phyloP scores from a whole-genome alignment of 2,329 filamentous ascomycete genomes.

The Aspergillus alliaceus region DNA sequence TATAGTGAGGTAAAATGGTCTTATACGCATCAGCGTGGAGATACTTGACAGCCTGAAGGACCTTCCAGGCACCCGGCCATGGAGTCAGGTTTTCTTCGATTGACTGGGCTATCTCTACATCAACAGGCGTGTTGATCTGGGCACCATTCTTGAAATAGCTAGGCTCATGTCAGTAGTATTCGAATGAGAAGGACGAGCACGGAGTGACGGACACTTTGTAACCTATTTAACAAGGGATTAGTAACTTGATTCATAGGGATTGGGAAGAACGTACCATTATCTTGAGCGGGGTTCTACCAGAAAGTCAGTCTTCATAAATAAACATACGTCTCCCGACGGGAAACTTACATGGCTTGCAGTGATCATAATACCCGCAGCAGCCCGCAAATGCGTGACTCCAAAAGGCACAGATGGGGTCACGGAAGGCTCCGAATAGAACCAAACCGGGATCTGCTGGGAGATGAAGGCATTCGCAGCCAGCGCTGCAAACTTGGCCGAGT shows the following conservation, averaged over 20 bases:
- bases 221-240: slow-evolving; percentile 33
- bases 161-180: slow-evolving; percentile 21
- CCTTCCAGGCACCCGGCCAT: slow-evolving; percentile 43
- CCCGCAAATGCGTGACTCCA: slow-evolving; percentile 53
- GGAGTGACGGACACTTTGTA: slow-evolving; percentile 57
- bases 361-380: slow-evolving; percentile 64
- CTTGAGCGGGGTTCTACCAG: slow-evolving; percentile 57
- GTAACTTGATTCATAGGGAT: neutral
- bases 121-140: slow-evolving; percentile 65
- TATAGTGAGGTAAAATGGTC: slow-evolving; percentile 30
- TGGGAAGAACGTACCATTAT: slow-evolving; percentile 51
- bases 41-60: slow-evolving; percentile 46
- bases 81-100: slow-evolving; percentile 59
- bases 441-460: slow-evolving; percentile 58
- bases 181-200: neutral
- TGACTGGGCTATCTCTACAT: slow-evolving; percentile 57
- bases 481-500: slow-evolving; percentile 61
- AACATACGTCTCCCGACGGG: no score
- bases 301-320: neutral
- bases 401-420: slow-evolving; percentile 66
- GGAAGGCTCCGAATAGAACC: slow-evolving; percentile 56
- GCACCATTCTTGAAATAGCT: slow-evolving; percentile 64
- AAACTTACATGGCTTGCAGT: slow-evolving; percentile 59
- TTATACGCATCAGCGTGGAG: slow-evolving; percentile 29
- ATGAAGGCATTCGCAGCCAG: slow-evolving; percentile 62